Evolutionary conservation across 2,329 filamentous ascomycete genomes (phyloP), one percentile per base, ranked within the genome.

Genomic region (Pseudocercospora macadamiae): DNA sequence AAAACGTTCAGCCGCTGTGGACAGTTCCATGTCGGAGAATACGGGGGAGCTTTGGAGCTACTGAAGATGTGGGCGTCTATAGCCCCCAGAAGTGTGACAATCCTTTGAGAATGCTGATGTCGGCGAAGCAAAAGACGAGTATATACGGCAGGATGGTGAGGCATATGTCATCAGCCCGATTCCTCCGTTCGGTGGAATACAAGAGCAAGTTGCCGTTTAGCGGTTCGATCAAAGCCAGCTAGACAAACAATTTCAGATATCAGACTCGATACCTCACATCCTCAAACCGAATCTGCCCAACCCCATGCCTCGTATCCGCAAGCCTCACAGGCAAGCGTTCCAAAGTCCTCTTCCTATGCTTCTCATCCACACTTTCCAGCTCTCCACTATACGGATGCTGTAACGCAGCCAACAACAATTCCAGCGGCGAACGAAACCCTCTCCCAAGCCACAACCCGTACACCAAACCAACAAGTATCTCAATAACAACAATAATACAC

Each of bases 381-480:
- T 68, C 66, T 10, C 42, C 57, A 9, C 28, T 53, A 9, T 61
- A 63, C 2, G 54, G 25, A 56, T 70, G 64, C 59, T 68, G 64
- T 18, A 70, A 34, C 14, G 68, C 66, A 12, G 66, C 66, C 1
- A 69, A 59, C 1, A 70, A 57, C 21, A 68, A 51, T 47, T 66
- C 57, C 1, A 63, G 62, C 5, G 60, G 54, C 8, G 54, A 62
- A 3, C 56, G 44, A 34, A 61, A 62, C 16, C 57, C 36, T 16
- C 57, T 51, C 16, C 66, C 57, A 25, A 44, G 39, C 39, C 39
- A 44, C 16, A 44, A 19, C 19, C 39, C 39, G 23, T 44, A 44
- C 7, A 44, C 16, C 16, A 44, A 12, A 10, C 61, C 57, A 1
- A 63, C 52, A 21, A 16, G 14, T 7, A 66, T 21, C 3, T 55